A percentile compares a stretch with the other conserved stretches of the same genome.
These are phyloP conservation scores for Kwoniella dendrophila DNA, from an alignment of 768 basidiomycete genomes.

Conservation along the genomic window DNA sequence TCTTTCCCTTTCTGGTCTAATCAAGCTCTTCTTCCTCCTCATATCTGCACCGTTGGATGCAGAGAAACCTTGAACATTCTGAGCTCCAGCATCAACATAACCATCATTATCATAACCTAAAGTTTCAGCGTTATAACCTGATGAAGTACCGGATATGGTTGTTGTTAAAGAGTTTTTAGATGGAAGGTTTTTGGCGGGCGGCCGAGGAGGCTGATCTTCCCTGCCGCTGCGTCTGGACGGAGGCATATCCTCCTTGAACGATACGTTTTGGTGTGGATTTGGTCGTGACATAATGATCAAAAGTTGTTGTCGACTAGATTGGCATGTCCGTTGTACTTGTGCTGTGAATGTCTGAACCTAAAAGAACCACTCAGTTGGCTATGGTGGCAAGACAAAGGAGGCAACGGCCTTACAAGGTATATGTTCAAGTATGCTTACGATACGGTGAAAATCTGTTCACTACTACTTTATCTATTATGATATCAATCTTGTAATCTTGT, in stretches of 20 bases:
- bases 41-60: slow-evolving; percentile 51
- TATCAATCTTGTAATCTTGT: too few relatives aligned
- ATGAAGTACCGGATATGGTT: slow-evolving; percentile 23
- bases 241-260: slow-evolving; percentile 39
- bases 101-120: slow-evolving; percentile 38
- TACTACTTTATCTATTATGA: too few relatives aligned
- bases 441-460: too few relatives aligned
- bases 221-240: slow-evolving; percentile 41
- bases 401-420: too few relatives aligned
- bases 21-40: slow-evolving; percentile 84
- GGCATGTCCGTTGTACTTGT: slow-evolving; percentile 7
- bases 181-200: slow-evolving; percentile 35
- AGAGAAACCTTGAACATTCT: slow-evolving; percentile 42
- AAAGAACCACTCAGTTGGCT: too few relatives aligned
- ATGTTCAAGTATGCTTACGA: too few relatives aligned
- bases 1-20: slow-evolving; percentile 90
- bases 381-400: too few relatives aligned
- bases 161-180: slow-evolving; percentile 38
- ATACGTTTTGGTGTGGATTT: slow-evolving; percentile 38
- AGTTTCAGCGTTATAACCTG: slow-evolving; percentile 20
- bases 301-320: not conserved
- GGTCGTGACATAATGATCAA: slow-evolving; percentile 43
- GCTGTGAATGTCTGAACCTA: not conserved
- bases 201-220: slow-evolving; percentile 41
- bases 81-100: slow-evolving; percentile 38